A percentile compares a stretch with the other conserved stretches of the same genome.
phyloP scores from a whole-genome alignment of 2,329 filamentous ascomycete genomes.

The Aspergillus versicolor region DNA sequence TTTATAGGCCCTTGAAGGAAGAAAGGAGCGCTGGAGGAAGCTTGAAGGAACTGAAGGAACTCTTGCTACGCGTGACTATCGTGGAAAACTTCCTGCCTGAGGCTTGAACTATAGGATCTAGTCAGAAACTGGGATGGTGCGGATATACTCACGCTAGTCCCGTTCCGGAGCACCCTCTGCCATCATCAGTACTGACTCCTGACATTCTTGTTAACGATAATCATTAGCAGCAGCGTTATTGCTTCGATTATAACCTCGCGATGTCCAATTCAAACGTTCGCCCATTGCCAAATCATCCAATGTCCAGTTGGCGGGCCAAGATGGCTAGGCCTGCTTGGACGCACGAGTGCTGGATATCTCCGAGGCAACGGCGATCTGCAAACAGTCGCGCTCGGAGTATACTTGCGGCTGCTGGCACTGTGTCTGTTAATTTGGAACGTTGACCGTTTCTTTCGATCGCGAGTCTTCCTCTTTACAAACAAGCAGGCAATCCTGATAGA shows the following conservation, averaged over 20 bases:
- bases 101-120: background rate
- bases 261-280: background rate
- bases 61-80: background rate
- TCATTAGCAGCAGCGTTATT: background rate
- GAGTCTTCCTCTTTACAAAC: background rate
- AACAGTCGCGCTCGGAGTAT: constrained; percentile 8
- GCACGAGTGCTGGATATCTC: constrained; percentile 18
- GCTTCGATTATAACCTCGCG: background rate
- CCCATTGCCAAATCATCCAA: background rate
- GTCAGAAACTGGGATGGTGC: background rate
- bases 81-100: background rate
- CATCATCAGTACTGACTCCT: background rate
- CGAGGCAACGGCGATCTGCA: constrained; percentile 21
- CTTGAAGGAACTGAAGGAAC: background rate
- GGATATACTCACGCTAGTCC: background rate
- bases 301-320: constrained; percentile 10
- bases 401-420: constrained; percentile 3
- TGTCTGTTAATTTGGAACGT: constrained; percentile 12
- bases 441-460: background rate
- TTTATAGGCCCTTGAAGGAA: background rate
- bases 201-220: background rate
- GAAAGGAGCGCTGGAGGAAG: background rate
- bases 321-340: constrained; percentile 13
- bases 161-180: background rate
- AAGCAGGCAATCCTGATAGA: too few species aligned